Conservation (phyloP, 2,329 filamentous ascomycete genomes). For the Davidsoniella virescens region DNA sequence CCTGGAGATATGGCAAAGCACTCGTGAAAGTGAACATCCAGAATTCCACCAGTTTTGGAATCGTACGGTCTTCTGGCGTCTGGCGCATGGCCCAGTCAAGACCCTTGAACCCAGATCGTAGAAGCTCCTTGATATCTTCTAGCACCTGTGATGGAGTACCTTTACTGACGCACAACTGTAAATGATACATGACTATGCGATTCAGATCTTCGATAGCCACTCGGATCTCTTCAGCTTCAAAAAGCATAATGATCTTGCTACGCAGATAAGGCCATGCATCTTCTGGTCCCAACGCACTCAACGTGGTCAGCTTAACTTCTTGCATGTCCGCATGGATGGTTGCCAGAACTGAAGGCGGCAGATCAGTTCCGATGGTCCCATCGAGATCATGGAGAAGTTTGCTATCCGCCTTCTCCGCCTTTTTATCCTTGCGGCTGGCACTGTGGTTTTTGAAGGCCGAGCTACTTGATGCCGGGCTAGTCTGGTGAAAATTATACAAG, state of each 20-base stretch:
- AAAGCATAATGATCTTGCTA: conserved; percentile 59
- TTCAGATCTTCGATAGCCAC: conserved; percentile 78
- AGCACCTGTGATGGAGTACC: conserved; percentile 54
- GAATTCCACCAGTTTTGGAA: conserved; percentile 77
- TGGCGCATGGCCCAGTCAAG: conserved; percentile 69
- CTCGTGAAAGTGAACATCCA: conserved; percentile 89
- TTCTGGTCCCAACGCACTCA: conserved; percentile 30
- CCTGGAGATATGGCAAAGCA: conserved; percentile 85
- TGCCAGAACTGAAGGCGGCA: conserved; percentile 8
- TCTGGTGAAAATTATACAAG: conserved; percentile 62
- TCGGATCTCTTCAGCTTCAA: conserved; percentile 64
- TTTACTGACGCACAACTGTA: conserved; percentile 61
- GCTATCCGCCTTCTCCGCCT: conserved; percentile 6
- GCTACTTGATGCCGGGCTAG: conserved; percentile 50
- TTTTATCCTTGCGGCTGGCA: conserved; percentile 11
- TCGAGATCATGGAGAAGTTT: conserved; percentile 3
- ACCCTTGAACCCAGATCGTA: conserved; percentile 68
- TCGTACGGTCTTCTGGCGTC: conserved; percentile 72
- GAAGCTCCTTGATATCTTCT: conserved; percentile 59
- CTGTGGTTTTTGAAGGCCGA: conserved; percentile 8
- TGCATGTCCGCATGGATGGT: conserved; percentile 9
- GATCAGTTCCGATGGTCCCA: conserved; percentile 4
- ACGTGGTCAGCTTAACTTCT: conserved; percentile 5
- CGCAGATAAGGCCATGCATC: conserved; percentile 73
- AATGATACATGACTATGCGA: conserved; percentile 59